Evolutionary conservation across 2,329 filamentous ascomycete species (phyloP).

Genomic region (Amauroascus niger): DNA sequence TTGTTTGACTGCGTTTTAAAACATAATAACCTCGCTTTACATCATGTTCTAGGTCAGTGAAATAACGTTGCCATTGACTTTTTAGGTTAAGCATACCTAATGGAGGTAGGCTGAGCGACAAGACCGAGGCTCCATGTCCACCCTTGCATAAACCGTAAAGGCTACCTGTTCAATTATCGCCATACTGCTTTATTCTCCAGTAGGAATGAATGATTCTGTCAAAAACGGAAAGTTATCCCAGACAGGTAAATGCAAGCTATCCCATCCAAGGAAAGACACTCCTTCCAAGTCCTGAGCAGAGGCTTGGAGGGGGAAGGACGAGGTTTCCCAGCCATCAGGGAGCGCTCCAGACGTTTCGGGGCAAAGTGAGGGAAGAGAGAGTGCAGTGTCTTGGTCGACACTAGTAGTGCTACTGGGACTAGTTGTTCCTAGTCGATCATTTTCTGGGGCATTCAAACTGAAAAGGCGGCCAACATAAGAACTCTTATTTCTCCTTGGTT

Average conservation of each 20-base stretch:
- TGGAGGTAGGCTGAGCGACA: too few species aligned
- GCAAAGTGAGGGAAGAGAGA: background rate
- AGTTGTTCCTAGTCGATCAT: constrained; percentile 5
- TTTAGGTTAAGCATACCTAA: too few species aligned
- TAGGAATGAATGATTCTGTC: background rate
- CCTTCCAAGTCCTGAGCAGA: constrained; percentile 14
- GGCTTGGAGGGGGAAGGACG: background rate
- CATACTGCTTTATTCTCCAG: background rate
- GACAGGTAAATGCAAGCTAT: constrained; percentile 28
- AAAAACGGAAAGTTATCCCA: constrained; percentile 32
- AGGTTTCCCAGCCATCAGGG: background rate
- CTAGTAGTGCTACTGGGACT: background rate
- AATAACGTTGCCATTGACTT: too few species aligned
- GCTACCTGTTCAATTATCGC: background rate
- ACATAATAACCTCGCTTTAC: too few species aligned
- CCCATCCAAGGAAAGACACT: constrained; percentile 23
- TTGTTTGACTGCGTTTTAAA: too few species aligned
- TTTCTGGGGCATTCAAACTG: constrained; percentile 22
- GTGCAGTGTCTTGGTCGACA: constrained; percentile 6
- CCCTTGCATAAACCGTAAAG: too few species aligned
- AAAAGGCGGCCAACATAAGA: constrained; percentile 32
- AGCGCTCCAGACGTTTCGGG: background rate
- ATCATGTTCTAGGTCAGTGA: too few species aligned
- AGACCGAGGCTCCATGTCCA: background rate
- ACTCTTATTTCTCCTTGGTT: constrained; percentile 22